phyloP scores from a whole-genome alignment of 2,329 filamentous ascomycete species.

The Aspergillus pseudoviridinutans region DNA sequence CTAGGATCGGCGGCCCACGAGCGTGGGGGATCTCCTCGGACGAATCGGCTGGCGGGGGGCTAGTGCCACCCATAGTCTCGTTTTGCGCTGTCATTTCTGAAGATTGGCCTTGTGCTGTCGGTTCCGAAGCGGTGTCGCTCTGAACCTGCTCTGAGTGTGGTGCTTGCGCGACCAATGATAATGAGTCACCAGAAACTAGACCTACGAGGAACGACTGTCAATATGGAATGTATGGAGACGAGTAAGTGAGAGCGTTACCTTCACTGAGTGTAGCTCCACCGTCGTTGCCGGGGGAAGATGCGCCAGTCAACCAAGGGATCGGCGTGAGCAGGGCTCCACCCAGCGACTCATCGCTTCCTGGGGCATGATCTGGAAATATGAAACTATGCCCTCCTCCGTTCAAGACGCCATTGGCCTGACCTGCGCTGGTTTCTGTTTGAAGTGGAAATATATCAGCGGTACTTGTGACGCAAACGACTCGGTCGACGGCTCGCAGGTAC shows the following conservation, averaged over 20 bases:
- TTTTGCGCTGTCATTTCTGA: conserved; percentile 13
- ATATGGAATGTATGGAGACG: not conserved
- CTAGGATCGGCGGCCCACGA: conserved; percentile 78
- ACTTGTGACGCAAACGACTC: conserved; percentile 86
- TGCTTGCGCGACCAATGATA: not conserved
- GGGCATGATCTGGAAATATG: conserved; percentile 32
- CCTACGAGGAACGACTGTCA: not conserved
- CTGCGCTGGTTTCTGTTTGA: conserved; percentile 32
- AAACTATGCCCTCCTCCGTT: conserved; percentile 35
- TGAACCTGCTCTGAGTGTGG: conserved; percentile 1
- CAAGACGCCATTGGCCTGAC: conserved; percentile 54
- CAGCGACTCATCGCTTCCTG: conserved; percentile 82
- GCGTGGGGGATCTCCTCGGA: conserved; percentile 70
- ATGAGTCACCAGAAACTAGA: not conserved
- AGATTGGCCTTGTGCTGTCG: not conserved
- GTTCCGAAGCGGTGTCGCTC: not conserved
- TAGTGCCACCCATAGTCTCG: conserved; percentile 15
- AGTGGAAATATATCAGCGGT: conserved; percentile 77
- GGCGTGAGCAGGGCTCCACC: conserved; percentile 89
- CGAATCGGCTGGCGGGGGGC: conserved; percentile 44
- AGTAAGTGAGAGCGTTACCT: conserved; percentile 3
- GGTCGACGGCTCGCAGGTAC: conserved; percentile 86
- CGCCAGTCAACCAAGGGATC: conserved; percentile 74
- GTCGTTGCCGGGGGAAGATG: conserved; percentile 25
- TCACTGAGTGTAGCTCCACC: conserved; percentile 11